A percentile compares a stretch with the other conserved stretches of the same genome.
Evolutionary conservation across 352 stramenopile genomes (phyloP).

Genomic region (Blastocystis sp.): DNA sequence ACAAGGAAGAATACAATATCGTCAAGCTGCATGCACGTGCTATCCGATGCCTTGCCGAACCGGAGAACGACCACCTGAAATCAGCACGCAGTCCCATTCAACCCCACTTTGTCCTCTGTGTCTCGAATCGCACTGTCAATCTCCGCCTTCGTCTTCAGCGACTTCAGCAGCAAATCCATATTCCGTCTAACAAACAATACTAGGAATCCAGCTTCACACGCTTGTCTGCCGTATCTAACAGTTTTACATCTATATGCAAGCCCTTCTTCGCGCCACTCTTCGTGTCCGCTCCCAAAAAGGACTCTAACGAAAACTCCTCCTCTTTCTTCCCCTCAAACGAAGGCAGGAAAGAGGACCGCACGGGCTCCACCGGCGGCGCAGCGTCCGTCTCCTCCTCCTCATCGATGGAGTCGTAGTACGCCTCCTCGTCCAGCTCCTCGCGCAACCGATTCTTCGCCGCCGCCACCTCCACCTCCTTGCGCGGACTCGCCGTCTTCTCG

Average conservation of each 20-base stretch:
- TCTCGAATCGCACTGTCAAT: constrained; percentile 83
- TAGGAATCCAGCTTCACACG: neutral
- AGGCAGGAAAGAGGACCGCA: neutral
- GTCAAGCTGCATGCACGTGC: constrained; percentile 84
- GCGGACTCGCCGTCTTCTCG: neutral
- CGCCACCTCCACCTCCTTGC: neutral
- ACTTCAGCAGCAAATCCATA: constrained; percentile 82
- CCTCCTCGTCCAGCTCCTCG: neutral
- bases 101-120: constrained; percentile 79
- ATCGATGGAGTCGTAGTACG: neutral
- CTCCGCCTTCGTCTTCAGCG: constrained; percentile 79
- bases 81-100: neutral
- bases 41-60: constrained; percentile 81
- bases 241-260: neutral
- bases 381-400: neutral
- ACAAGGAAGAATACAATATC: constrained; percentile 79
- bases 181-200: constrained; percentile 75
- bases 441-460: neutral
- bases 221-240: neutral
- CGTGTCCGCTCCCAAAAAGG: neutral
- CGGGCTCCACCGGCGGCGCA: neutral
- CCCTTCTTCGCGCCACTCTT: neutral
- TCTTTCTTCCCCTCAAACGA: neutral
- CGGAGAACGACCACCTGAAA: constrained; percentile 82
- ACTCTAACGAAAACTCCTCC: neutral